Evolutionary conservation across 441 rosid species (phyloP).

Genomic region (Populus hybrid): DNA sequence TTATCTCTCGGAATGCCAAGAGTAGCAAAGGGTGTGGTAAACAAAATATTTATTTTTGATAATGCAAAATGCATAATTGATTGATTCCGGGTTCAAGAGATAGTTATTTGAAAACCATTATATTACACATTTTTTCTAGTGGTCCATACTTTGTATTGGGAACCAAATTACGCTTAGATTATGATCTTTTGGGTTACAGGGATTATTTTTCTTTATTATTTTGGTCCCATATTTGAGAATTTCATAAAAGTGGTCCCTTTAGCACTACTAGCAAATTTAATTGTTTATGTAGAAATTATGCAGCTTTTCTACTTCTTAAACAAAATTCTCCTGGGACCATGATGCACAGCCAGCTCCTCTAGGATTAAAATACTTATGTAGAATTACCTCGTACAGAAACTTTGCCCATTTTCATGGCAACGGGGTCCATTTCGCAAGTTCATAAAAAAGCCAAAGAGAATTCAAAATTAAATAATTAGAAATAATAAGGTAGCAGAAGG

Average conservation of each 20-base stretch:
- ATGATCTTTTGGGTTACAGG: not conserved
- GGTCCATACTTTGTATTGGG: not conserved
- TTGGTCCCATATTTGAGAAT: constrained; percentile 1
- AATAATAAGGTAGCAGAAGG: not conserved
- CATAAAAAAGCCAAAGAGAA: not conserved
- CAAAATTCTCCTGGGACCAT: constrained; percentile 42
- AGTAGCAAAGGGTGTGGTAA: too few species aligned
- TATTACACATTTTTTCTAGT: not conserved
- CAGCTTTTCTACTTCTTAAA: not conserved
- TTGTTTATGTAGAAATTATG: constrained; percentile 19
- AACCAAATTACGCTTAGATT: not conserved
- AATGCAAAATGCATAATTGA: not conserved
- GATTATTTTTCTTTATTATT: constrained; percentile 2
- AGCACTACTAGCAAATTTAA: constrained; percentile 10
- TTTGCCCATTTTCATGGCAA: constrained; percentile 12
- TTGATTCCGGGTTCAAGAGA: not conserved
- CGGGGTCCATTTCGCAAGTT: constrained; percentile 45
- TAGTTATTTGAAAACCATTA: not conserved
- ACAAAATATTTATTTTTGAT: too few species aligned
- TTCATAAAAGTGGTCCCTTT: constrained; percentile 30
- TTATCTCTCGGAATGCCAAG: too few species aligned
- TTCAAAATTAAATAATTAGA: not conserved
- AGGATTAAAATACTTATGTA: constrained; percentile 29
- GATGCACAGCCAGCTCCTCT: constrained; percentile 28
- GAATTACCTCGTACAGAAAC: constrained; percentile 29